Base-by-base conservation (phyloP, 106 monocot species). In the Triglochin maritima region DNA sequence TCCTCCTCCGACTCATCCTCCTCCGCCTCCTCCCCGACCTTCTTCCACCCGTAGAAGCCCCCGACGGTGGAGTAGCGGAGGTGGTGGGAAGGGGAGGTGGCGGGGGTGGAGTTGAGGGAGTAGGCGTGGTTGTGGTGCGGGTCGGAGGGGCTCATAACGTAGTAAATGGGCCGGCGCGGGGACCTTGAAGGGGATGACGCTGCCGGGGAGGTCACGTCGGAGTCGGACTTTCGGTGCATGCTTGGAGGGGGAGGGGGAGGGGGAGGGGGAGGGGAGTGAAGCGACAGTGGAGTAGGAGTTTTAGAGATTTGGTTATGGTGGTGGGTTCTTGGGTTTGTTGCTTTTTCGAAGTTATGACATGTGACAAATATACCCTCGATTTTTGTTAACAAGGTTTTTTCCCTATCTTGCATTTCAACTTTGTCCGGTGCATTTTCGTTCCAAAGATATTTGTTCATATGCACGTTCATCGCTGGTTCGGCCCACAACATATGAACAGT, bases 131-230 rank as follows among this genome's bases (percentile, higher is more conserved):
- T 85, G 59, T 64, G 29, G 13, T 82, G 79, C 29, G 29, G 29
- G 29, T 29, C 29, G 41, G 86, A 79, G 2, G 94, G 94, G 74
- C 89, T 94, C 77, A 75, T 74, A n/a, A 94, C 90, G 79, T 85
- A 94, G 81, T 87, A 89, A 6, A 73, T 16, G 13, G 84, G 85
- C 43, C 89, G 80, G 8, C 89, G 89, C 11, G 89, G 93, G 3
- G 93, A 93, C 15, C 89, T 74, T 17, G 89, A 87, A 49, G 91
- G 91, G 16, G 94, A 85, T 11, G 94, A 94, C 46, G 84, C 55
- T 29, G 89, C 94, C 56, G 90, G 78, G 81, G 89, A 89, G 78
- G 94, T 94, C 71, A 85, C 77, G 57, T 94, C 94, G 45, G 94
- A 89, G 79, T 94, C 94, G 17, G 87, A 77, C 70, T 90, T 85